These are phyloP conservation scores for Dactylellina leptospora DNA, from an alignment of 2,329 filamentous ascomycete species.

Conservation along the genomic window DNA sequence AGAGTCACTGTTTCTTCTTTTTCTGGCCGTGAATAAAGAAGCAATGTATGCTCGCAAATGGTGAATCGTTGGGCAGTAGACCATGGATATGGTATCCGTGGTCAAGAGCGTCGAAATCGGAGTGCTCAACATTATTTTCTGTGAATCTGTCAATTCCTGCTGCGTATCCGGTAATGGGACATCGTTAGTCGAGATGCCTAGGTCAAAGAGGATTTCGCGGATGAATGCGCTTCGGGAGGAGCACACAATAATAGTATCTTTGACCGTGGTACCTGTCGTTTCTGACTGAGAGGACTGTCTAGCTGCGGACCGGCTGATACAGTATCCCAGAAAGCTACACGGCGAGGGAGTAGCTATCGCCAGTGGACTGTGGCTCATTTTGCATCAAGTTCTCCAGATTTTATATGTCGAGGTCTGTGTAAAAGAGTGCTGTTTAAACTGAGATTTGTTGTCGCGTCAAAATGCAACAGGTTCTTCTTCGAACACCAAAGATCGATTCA, in stretches of 20 bases:
- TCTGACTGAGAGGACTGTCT: conserved; percentile 7
- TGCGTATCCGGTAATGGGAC: conserved; percentile 9
- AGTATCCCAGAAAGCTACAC: conserved; percentile 32
- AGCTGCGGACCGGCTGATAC: conserved; percentile 25
- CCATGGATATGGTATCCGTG: conserved; percentile 29
- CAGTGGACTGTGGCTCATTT: not conserved
- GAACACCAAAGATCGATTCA: too few species aligned
- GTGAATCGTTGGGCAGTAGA: conserved; percentile 48
- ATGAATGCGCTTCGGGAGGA: conserved; percentile 37
- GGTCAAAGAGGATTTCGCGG: conserved; percentile 36
- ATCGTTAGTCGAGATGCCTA: conserved; percentile 15
- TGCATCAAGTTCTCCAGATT: too few species aligned
- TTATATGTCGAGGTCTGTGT: too few species aligned
- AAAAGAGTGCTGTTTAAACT: too few species aligned
- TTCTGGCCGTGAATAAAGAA: conserved; percentile 3
- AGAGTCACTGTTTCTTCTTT: not conserved
- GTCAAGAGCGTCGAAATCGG: conserved; percentile 29
- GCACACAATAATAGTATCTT: conserved; percentile 39
- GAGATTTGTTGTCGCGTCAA: conserved; percentile 6
- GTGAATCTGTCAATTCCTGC: conserved; percentile 7
- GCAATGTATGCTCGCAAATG: conserved; percentile 46
- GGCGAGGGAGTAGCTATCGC: conserved; percentile 18
- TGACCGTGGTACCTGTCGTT: not conserved
- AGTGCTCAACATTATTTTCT: conserved; percentile 19
- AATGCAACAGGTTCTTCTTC: conserved; percentile 27